Evolutionary conservation across 345 rosid genomes (phyloP).

Genomic region (Sonneratia caseolaris): DNA sequence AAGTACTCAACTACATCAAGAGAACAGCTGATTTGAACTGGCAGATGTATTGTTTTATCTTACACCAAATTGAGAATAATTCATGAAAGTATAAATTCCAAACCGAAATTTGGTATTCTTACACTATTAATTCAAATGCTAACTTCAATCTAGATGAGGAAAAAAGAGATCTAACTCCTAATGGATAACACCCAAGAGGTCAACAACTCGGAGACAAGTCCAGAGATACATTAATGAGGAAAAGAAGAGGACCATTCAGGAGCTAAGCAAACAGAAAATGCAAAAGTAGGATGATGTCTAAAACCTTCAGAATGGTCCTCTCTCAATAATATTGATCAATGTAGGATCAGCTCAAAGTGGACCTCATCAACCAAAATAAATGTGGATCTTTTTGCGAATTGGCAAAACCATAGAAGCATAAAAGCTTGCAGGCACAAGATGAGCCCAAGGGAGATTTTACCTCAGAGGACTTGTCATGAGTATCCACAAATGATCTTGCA

Average conservation of each 20-base stretch:
- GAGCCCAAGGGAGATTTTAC: conserved; percentile 22
- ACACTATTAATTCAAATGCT: not conserved
- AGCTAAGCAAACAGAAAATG: too few species aligned
- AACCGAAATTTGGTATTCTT: not conserved
- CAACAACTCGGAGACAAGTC: not conserved
- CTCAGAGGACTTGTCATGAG: conserved; percentile 46
- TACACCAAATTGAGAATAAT: not conserved
- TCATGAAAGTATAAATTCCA: not conserved
- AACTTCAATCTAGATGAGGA: not conserved
- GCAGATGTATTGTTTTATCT: not conserved
- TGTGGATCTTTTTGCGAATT: not conserved
- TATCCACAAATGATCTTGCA: conserved; percentile 31
- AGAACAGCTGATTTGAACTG: not conserved
- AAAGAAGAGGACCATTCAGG: too few species aligned
- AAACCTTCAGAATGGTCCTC: too few species aligned
- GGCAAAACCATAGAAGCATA: not conserved
- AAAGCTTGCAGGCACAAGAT: not conserved
- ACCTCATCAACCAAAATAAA: too few species aligned
- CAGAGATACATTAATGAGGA: too few species aligned
- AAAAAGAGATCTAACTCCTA: not conserved
- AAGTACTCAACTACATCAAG: not conserved
- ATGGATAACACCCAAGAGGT: not conserved
- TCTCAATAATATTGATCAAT: not conserved
- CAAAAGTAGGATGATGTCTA: too few species aligned
- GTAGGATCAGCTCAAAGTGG: not conserved